Percentiles rank a stretch among this genome's conserved stretches.
Conservation (phyloP, 495 filamentous ascomycete genomes). For the Cercophora samala region DNA sequence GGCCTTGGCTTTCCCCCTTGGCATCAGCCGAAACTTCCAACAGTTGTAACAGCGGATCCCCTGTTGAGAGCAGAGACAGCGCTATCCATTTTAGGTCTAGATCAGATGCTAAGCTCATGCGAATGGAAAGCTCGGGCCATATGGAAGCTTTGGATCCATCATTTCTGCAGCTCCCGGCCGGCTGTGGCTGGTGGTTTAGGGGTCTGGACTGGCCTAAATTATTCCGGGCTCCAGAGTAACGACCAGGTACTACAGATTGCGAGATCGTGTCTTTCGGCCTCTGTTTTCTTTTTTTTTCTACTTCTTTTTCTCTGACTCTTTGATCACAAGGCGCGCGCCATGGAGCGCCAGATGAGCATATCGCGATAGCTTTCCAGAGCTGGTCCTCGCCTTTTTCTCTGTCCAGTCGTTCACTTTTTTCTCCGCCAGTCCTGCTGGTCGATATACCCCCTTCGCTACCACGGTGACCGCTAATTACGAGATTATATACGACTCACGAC, state of each 20-base stretch:
- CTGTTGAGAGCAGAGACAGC: neutral
- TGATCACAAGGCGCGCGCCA: neutral
- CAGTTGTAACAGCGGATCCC: neutral
- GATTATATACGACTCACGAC: neutral
- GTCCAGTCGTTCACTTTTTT: neutral
- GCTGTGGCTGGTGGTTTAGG: too few species aligned
- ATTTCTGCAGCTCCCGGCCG: neutral
- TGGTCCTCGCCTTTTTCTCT: neutral
- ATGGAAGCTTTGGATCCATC: neutral
- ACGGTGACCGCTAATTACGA: neutral
- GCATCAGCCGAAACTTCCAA: neutral
- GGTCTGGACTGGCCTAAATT: neutral
- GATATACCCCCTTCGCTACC: neutral
- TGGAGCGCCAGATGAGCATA: neutral
- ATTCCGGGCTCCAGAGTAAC: neutral
- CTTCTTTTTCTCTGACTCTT: too few species aligned
- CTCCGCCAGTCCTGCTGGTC: neutral
- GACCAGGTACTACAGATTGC: neutral
- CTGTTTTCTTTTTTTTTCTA: neutral
- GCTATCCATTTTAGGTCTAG: neutral
- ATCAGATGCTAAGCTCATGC: neutral
- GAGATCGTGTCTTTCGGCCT: too few species aligned
- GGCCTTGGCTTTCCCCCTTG: neutral
- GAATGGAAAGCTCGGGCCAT: neutral
- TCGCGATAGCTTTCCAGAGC: neutral